Conservation (phyloP, 352 stramenopile genomes). For the Globisporangium cystogenes region DNA sequence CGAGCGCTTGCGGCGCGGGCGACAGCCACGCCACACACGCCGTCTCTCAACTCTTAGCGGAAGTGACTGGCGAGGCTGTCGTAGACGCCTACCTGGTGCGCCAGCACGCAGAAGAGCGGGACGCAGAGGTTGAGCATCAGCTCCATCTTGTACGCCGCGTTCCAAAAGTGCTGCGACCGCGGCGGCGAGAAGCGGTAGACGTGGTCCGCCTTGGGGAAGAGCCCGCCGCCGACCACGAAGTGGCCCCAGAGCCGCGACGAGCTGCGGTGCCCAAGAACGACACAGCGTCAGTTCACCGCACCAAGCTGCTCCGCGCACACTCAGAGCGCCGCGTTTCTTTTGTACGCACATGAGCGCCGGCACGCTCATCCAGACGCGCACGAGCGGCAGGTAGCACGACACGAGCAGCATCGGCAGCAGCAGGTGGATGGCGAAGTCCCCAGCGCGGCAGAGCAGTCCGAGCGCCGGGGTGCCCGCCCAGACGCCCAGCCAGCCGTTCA, state of each 20-base stretch:
- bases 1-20: too few species aligned
- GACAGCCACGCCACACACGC: too few species aligned
- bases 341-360: conserved; percentile 54
- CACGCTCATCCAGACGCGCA: conserved; percentile 80
- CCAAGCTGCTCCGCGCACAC: too few species aligned
- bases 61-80: conserved; percentile 5
- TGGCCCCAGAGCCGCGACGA: conserved; percentile 74
- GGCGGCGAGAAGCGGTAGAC: conserved; percentile 74
- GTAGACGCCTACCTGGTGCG: conserved; percentile 55
- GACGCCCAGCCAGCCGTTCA: conserved; percentile 72
- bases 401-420: conserved; percentile 68
- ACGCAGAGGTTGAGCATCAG: conserved; percentile 71
- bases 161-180: conserved; percentile 73
- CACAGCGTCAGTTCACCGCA: not conserved
- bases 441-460: conserved; percentile 48
- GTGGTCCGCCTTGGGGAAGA: conserved; percentile 72
- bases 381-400: conserved; percentile 65
- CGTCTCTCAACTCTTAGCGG: not conserved
- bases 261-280: too few species aligned
- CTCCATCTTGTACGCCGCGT: conserved; percentile 76
- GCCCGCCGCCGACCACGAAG: conserved; percentile 56
- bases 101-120: conserved; percentile 71
- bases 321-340: conserved; percentile 1
- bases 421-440: conserved; percentile 62
- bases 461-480: conserved; percentile 66